These are phyloP conservation scores for Bipolaris sorokiniana DNA, from an alignment of 2,329 filamentous ascomycete genomes.

Conservation along the genomic window DNA sequence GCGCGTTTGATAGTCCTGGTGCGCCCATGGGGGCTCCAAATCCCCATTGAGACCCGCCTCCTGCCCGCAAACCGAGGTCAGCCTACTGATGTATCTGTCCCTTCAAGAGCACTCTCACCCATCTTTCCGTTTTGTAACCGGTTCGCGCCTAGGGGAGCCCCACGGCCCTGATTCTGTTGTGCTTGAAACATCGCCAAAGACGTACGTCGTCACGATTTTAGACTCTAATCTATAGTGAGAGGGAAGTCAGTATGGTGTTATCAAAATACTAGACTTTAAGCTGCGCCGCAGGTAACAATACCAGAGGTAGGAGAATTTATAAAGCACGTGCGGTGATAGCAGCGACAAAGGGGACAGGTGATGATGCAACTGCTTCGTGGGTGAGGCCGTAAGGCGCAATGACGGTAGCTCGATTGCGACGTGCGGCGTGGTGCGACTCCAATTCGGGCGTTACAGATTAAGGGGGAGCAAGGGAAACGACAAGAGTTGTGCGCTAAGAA, in stretches of 20 bases:
- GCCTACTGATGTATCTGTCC: constrained; percentile 12
- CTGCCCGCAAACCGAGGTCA: constrained; percentile 43
- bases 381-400: constrained; percentile 4
- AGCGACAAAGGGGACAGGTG: neutral
- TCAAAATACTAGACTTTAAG: neutral
- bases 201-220: constrained; percentile 60
- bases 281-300: neutral
- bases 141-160: constrained; percentile 55
- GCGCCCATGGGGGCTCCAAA: constrained; percentile 62
- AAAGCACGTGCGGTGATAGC: constrained; percentile 4
- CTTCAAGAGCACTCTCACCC: constrained; percentile 46
- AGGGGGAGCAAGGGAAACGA: constrained; percentile 49
- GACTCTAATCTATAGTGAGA: constrained; percentile 53
- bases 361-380: neutral
- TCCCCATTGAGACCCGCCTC: constrained; percentile 63
- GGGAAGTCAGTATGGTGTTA: constrained; percentile 19
- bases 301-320: neutral
- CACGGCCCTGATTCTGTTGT: constrained; percentile 58
- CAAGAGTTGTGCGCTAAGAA: constrained; percentile 54
- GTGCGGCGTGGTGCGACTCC: constrained; percentile 18
- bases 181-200: constrained; percentile 58
- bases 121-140: constrained; percentile 62
- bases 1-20: constrained; percentile 57
- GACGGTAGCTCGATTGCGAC: constrained; percentile 12
- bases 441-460: constrained; percentile 28